Percentiles rank a stretch among this genome's conserved stretches.
Evolutionary conservation across 2,329 filamentous ascomycete genomes (phyloP).

Genomic region (Pyricularia grisea): DNA sequence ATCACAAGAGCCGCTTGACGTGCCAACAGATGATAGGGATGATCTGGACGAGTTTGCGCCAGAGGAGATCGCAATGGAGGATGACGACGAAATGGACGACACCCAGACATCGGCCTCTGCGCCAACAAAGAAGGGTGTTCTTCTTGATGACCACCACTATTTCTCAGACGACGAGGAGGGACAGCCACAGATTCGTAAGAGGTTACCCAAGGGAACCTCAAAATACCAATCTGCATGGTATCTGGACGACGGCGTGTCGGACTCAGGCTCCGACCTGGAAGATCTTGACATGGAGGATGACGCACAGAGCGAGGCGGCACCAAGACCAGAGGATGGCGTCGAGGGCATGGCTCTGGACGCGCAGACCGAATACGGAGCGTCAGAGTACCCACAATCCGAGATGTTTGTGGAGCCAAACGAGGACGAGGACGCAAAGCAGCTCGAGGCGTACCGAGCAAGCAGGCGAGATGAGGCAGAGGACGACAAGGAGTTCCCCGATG

Average conservation of each 20-base stretch:
- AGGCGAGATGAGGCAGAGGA: constrained; percentile 70
- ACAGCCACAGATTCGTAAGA: constrained; percentile 54
- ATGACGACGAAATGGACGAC: constrained; percentile 40
- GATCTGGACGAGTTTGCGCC: constrained; percentile 76
- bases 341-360: constrained; percentile 58
- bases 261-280: constrained; percentile 75
- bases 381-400: constrained; percentile 90
- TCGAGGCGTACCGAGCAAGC: constrained; percentile 71
- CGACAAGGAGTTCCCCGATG: constrained; percentile 92
- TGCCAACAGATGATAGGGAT: constrained; percentile 71
- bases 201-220: constrained; percentile 83
- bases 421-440: constrained; percentile 64
- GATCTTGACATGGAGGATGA: constrained; percentile 51
- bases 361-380: constrained; percentile 68
- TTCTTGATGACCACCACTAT: constrained; percentile 95
- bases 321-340: constrained; percentile 70
- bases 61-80: constrained; percentile 76
- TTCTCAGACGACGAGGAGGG: constrained; percentile 80
- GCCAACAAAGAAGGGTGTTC: constrained; percentile 67
- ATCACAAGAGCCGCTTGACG: constrained; percentile 52
- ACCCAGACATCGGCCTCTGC: constrained; percentile 21
- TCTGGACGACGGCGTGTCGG: constrained; percentile 65
- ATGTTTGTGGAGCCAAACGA: constrained; percentile 83
- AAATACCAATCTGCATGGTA: constrained; percentile 94
- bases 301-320: constrained; percentile 41